Conservation (phyloP, 345 rosid species). For the Acer yangbiense region DNA sequence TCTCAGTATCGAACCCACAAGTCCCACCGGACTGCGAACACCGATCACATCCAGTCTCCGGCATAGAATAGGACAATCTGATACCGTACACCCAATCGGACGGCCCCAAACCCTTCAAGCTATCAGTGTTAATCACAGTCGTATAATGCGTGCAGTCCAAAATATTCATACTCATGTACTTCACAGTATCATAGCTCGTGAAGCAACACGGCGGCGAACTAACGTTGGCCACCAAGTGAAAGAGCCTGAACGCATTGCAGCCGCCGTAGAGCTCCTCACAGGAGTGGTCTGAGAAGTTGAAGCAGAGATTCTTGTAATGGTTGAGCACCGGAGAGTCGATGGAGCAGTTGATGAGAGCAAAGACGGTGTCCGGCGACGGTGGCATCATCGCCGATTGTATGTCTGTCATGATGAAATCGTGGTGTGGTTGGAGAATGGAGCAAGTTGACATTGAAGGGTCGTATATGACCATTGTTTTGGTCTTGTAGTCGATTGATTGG, state of each 20-base stretch:
- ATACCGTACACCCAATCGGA: slow-evolving; percentile 91
- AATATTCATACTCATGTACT: slow-evolving; percentile 82
- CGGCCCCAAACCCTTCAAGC: slow-evolving; percentile 57
- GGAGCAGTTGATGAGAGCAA: slow-evolving; percentile 84
- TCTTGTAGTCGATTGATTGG: slow-evolving; percentile 69
- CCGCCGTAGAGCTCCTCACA: slow-evolving; percentile 81
- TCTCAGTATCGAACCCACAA: slow-evolving; percentile 83
- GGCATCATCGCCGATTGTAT: slow-evolving; percentile 66
- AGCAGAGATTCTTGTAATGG: slow-evolving; percentile 79
- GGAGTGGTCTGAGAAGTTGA: slow-evolving; percentile 68
- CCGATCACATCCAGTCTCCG: slow-evolving; percentile 72
- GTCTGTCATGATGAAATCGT: slow-evolving; percentile 71
- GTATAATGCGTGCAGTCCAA: slow-evolving; percentile 89
- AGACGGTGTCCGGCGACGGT: slow-evolving; percentile 83
- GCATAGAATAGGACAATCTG: slow-evolving; percentile 57
- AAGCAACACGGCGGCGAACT: slow-evolving; percentile 82
- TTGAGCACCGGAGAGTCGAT: slow-evolving; percentile 78
- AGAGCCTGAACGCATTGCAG: slow-evolving; percentile 69
- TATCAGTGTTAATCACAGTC: slow-evolving; percentile 51
- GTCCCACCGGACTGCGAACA: slow-evolving; percentile 76
- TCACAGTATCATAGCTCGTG: slow-evolving; percentile 77
- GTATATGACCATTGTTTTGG: slow-evolving; percentile 55
- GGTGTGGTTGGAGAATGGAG: slow-evolving; percentile 94
- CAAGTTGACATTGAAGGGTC: slow-evolving; percentile 97
- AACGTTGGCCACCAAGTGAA: slow-evolving; percentile 45